Evolutionary conservation across 1,284 basidiomycete species (phyloP), one percentile per base, ranked within the genome.

Genomic region (Pulveroboletus ridleyi): DNA sequence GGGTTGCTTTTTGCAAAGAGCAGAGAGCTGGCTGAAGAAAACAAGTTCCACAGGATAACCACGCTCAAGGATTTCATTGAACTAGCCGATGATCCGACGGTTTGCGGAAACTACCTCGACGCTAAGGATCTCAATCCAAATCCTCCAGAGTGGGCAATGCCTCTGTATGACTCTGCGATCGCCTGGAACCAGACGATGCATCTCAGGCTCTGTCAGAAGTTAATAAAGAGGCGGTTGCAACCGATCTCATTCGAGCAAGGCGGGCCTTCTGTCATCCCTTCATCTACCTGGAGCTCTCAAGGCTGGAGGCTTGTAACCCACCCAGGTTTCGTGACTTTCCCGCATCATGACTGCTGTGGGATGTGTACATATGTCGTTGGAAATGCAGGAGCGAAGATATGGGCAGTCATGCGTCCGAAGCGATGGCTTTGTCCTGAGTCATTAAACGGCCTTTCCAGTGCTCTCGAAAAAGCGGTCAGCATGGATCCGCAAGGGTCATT

Each of bases 271-370:
- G 49, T 42, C 35, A 42, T 55, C 20, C 8, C 10, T 6, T 41
- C 49, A 0, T 25, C 9, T 2, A 59, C 25, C 0, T 59, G 50
- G 58, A 55, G 4, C 18, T 55, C 20, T 2, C 39, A 59, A 22
- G 59, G 42, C 11, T 60, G 58, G 58, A 54, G 64, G 15, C 44
- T 65, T 10, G 22, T 65, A 1, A 64, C 55, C 6, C 58, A 65
- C 14, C 63, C 63, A 0, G 39, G 63, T 15, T 59, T 35, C 29
- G 0, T 65, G 1, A 65, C 46, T 1, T 33, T 64, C 9, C 47
- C 41, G 0, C 58, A 65, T 25, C 42, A 64, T 6, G 33, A 65
- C 9, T 60, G 58, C 14, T 64, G 50, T 25, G 53, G 54, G 4
- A 64, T 65, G 58, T 6, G 17, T 2, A 65, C 58, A 1, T 64